Conservation (phyloP, 129 eudicot genomes). For the Glebionis coronaria region DNA sequence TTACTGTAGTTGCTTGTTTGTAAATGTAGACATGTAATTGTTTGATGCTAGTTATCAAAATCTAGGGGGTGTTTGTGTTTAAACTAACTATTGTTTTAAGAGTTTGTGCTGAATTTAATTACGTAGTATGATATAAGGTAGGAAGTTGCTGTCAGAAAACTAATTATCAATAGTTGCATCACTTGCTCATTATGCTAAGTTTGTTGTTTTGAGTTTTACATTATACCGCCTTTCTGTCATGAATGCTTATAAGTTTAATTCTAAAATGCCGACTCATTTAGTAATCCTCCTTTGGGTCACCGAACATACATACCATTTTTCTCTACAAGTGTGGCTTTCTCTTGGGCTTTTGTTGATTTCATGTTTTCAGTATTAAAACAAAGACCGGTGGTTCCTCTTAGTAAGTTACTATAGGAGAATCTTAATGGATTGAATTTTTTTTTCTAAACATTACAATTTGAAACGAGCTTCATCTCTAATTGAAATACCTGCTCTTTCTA, state of each 20-base stretch:
- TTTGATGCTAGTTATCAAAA: not conserved
- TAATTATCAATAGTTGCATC: not conserved
- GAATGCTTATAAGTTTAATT: not conserved
- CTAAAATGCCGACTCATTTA: not conserved
- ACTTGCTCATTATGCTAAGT: constrained; percentile 3
- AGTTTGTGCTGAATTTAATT: not conserved
- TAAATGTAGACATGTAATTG: not conserved
- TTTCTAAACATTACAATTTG: too few species aligned
- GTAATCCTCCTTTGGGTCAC: not conserved
- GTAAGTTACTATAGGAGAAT: too few species aligned
- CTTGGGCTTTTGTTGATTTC: too few species aligned
- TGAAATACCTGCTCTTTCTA: too few species aligned
- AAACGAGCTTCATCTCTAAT: too few species aligned
- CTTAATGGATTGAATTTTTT: too few species aligned
- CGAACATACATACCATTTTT: not conserved
- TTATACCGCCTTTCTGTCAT: not conserved
- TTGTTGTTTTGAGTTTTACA: not conserved
- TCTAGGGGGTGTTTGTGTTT: not conserved
- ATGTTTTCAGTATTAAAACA: too few species aligned
- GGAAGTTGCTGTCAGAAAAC: not conserved
- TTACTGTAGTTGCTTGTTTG: constrained; percentile 14
- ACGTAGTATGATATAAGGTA: not conserved
- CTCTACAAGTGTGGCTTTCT: too few species aligned
- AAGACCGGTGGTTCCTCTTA: too few species aligned
- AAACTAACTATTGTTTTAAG: not conserved